phyloP scores from a whole-genome alignment of 805 yeast genomes.

The Kregervanrija delftensis region DNA sequence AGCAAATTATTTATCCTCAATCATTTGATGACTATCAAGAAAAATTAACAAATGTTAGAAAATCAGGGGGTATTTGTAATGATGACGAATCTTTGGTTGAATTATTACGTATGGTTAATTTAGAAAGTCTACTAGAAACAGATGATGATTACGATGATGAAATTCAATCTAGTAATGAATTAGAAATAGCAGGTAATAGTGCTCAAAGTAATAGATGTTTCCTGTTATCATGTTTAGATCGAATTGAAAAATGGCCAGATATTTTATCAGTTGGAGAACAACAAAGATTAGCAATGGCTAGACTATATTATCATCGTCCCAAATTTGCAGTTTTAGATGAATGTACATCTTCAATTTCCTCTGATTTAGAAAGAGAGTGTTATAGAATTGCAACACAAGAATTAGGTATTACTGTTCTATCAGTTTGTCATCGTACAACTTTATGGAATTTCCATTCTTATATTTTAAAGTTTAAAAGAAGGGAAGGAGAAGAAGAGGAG shows the following conservation, averaged over 20 bases:
- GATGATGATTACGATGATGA: constrained; percentile 19
- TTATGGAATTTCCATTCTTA: constrained; percentile 87
- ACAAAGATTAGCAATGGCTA: constrained; percentile 88
- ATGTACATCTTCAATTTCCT: constrained; percentile 90
- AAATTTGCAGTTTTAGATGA: constrained; percentile 93
- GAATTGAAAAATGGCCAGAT: constrained; percentile 78
- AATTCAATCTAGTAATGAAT: constrained; percentile 3
- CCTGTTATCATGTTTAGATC: constrained; percentile 48
- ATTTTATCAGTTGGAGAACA: constrained; percentile 87
- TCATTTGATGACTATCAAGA: constrained; percentile 47
- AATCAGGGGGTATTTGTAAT: constrained; percentile 19
- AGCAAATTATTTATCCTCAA: constrained; percentile 86
- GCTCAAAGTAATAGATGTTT: constrained; percentile 4
- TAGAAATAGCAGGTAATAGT: neutral
- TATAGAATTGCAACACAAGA: constrained; percentile 68
- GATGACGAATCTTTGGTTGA: constrained; percentile 45
- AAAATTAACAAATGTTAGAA: constrained; percentile 28
- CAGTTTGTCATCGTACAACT: constrained; percentile 90
- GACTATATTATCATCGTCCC: constrained; percentile 86
- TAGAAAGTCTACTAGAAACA: constrained; percentile 47
- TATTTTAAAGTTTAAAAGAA: constrained; percentile 55
- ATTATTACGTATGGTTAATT: constrained; percentile 49
- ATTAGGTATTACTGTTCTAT: constrained; percentile 72
- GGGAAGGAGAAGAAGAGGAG: neutral
- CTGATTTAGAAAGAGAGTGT: constrained; percentile 86